Percentiles rank a stretch among this genome's conserved stretches.
Conservation (phyloP, 2,329 filamentous ascomycete genomes). For the Cladosporium cucumerinum region DNA sequence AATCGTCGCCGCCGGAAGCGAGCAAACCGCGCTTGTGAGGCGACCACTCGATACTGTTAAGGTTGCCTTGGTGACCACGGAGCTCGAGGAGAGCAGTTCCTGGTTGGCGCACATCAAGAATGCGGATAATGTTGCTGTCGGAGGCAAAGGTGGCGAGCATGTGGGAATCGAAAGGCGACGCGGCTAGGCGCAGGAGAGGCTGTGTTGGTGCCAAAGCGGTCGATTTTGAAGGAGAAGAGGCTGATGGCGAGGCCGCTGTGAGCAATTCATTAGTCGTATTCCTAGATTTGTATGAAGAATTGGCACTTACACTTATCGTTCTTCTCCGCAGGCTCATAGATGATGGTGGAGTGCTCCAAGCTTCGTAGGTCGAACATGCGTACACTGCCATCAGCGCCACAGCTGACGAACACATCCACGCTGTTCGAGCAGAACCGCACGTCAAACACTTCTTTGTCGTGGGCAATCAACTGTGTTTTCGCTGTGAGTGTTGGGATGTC, state of each 20-base stretch:
- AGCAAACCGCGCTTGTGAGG: constrained; percentile 81
- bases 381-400: constrained; percentile 94
- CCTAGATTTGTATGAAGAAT: not conserved
- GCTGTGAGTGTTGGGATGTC: constrained; percentile 96
- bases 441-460: constrained; percentile 98
- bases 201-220: constrained; percentile 57
- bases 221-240: constrained; percentile 69
- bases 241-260: constrained; percentile 40
- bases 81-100: constrained; percentile 93
- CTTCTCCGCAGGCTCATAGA: constrained; percentile 94
- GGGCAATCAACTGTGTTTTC: constrained; percentile 96
- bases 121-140: constrained; percentile 87
- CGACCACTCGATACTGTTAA: constrained; percentile 97
- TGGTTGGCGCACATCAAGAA: constrained; percentile 92
- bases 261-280: not conserved
- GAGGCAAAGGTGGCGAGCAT: constrained; percentile 95
- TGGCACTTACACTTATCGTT: constrained; percentile 50
- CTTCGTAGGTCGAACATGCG: constrained; percentile 98
- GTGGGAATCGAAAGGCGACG: constrained; percentile 92
- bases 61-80: constrained; percentile 75
- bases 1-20: constrained; percentile 89
- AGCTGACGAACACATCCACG: constrained; percentile 98
- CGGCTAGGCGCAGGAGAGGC: constrained; percentile 75
- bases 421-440: constrained; percentile 97
- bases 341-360: constrained; percentile 96